These are phyloP conservation scores for Pseudocercospora musae DNA, from an alignment of 2,329 filamentous ascomycete genomes.

Conservation along the genomic window DNA sequence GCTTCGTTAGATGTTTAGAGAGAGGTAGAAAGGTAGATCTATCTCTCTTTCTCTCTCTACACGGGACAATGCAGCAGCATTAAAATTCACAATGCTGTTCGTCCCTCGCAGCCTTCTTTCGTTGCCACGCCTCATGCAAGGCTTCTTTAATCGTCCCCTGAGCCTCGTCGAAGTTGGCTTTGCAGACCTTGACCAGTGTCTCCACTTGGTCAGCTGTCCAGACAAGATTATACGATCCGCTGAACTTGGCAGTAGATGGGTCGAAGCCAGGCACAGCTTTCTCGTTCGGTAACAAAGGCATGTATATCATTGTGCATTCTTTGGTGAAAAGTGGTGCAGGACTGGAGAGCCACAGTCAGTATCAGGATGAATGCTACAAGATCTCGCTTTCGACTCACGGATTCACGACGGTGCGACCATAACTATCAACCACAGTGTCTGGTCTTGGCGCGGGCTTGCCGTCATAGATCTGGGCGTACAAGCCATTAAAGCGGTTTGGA, in stretches of 20 bases:
- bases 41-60: no score
- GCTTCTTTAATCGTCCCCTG: conserved; percentile 27
- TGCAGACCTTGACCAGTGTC: conserved; percentile 32
- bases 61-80: background rate
- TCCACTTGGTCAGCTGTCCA: conserved; percentile 37
- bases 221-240: conserved; percentile 33
- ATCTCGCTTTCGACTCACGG: conserved; percentile 10
- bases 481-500: conserved; percentile 30
- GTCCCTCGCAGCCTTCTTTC: conserved; percentile 24
- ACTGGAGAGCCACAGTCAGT: background rate
- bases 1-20: background rate
- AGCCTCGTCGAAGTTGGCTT: conserved; percentile 29
- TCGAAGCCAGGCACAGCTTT: conserved; percentile 34
- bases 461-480: conserved; percentile 35
- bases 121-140: conserved; percentile 25
- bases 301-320: conserved; percentile 35
- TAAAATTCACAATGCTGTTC: background rate
- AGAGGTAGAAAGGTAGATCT: conserved; percentile 1
- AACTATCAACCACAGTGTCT: conserved; percentile 31
- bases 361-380: background rate
- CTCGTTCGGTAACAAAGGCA: conserved; percentile 35
- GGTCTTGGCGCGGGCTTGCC: conserved; percentile 23
- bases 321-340: conserved; percentile 25
- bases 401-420: conserved; percentile 30
- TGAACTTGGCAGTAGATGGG: conserved; percentile 34